Percentiles rank a stretch among this genome's conserved stretches.
These are phyloP conservation scores for Penicillium sp. DNA, from an alignment of 2,329 filamentous ascomycete genomes.

Conservation along the genomic window DNA sequence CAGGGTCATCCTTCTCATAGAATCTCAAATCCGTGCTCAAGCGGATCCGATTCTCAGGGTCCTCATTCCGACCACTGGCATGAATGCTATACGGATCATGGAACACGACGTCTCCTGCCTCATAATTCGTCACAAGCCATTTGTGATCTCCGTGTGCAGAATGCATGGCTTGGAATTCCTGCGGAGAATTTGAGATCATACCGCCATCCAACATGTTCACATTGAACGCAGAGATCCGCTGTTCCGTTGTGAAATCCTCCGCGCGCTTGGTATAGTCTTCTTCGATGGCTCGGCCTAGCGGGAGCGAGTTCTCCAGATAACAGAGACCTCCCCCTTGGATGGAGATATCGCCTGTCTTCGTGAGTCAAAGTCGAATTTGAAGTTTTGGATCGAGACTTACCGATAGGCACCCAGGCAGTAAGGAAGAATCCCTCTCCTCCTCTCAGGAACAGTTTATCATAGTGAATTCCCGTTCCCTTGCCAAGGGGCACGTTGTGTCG, in stretches of 20 bases:
- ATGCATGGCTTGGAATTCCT: constrained; percentile 23
- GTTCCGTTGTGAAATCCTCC: constrained; percentile 31
- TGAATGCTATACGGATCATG: constrained; percentile 50
- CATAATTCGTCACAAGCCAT: constrained; percentile 40
- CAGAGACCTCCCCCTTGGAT: constrained; percentile 44
- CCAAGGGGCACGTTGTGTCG: constrained; percentile 44
- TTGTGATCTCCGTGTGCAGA: constrained; percentile 19
- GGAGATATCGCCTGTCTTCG: constrained; percentile 14
- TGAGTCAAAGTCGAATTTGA: neutral
- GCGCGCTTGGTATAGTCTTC: constrained; percentile 36
- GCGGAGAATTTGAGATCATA: constrained; percentile 24
- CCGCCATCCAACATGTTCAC: constrained; percentile 31
- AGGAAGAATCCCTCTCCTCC: constrained; percentile 38
- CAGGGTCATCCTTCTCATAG: constrained; percentile 37
- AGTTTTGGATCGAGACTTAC: constrained; percentile 29
- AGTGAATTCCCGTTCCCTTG: constrained; percentile 44
- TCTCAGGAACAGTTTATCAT: constrained; percentile 46
- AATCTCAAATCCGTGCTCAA: constrained; percentile 48
- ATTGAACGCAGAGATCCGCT: constrained; percentile 36
- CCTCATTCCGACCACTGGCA: constrained; percentile 44
- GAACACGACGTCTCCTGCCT: constrained; percentile 47
- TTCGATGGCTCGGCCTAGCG: constrained; percentile 42
- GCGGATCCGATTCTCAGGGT: constrained; percentile 40
- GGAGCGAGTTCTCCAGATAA: constrained; percentile 42
- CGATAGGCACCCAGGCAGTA: constrained; percentile 42